A percentile compares a stretch with the other conserved stretches of the same genome.
phyloP scores from a whole-genome alignment of 164 flowering plant genomes.

The Dillenia turbinata region DNA sequence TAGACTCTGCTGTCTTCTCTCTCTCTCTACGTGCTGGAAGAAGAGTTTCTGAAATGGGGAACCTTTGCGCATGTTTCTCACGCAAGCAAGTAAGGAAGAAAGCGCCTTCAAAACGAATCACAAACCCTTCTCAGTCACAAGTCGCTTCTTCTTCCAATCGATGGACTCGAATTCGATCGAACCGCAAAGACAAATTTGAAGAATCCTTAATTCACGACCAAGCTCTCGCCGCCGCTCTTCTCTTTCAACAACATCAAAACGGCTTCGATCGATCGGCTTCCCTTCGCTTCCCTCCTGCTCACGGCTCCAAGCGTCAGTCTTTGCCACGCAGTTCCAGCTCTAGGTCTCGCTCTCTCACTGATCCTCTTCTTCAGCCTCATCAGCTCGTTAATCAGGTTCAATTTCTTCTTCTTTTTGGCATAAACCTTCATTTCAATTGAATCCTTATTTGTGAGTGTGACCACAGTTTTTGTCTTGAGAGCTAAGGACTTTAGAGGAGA shows the following conservation, averaged over 20 bases:
- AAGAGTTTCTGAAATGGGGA: slow-evolving; percentile 59
- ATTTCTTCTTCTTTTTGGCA: neutral
- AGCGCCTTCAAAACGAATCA: slow-evolving; percentile 24
- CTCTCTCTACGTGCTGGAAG: too few species aligned
- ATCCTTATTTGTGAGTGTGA: too few species aligned
- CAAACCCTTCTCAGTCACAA: slow-evolving; percentile 19
- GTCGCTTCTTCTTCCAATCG: slow-evolving; percentile 33
- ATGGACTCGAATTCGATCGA: slow-evolving; percentile 56
- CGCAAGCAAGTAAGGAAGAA: slow-evolving; percentile 29
- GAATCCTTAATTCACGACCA: slow-evolving; percentile 60
- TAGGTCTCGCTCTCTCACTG: slow-evolving; percentile 69
- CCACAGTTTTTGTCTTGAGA: too few species aligned
- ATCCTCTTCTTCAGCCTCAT: slow-evolving; percentile 86
- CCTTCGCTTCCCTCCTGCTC: slow-evolving; percentile 46
- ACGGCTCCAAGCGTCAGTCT: slow-evolving; percentile 37
- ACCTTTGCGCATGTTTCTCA: slow-evolving; percentile 45
- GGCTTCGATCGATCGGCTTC: slow-evolving; percentile 80
- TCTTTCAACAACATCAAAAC: slow-evolving; percentile 45
- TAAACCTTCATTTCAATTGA: too few species aligned
- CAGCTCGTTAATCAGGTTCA: slow-evolving; percentile 83
- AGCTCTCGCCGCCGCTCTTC: slow-evolving; percentile 69
- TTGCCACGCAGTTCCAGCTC: slow-evolving; percentile 88
- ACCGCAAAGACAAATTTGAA: slow-evolving; percentile 41
- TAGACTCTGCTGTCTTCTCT: slow-evolving; percentile 1
- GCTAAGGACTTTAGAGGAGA: too few species aligned